phyloP scores from a whole-genome alignment of 345 rosid species.

The Bretschneidera sinensis region DNA sequence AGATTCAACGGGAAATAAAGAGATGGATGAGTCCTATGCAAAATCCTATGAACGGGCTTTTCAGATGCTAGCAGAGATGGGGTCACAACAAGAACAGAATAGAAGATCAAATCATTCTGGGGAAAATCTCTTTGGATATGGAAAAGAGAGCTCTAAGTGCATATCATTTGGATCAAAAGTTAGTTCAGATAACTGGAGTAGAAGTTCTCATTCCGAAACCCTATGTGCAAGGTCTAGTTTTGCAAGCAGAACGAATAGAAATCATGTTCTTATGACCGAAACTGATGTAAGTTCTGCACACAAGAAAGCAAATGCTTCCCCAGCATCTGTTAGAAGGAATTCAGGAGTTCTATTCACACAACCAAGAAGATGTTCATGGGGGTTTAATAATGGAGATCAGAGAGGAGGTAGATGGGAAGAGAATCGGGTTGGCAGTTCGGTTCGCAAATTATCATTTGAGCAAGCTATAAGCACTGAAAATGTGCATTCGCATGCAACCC shows the following conservation, averaged over 20 bases:
- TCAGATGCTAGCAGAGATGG: constrained; percentile 43
- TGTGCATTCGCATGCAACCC: constrained; percentile 2
- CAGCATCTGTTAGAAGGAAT: constrained; percentile 23
- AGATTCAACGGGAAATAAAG: constrained; percentile 28
- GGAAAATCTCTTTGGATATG: constrained; percentile 12
- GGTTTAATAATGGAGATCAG: constrained; percentile 10
- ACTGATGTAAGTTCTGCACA: neutral
- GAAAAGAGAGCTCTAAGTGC: constrained; percentile 13
- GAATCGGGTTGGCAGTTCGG: constrained; percentile 18
- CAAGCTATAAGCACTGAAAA: constrained; percentile 1
- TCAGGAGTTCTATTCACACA: constrained; percentile 21
- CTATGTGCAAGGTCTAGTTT: neutral
- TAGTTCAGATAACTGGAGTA: constrained; percentile 15
- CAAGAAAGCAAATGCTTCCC: constrained; percentile 15
- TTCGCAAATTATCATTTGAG: constrained; percentile 27
- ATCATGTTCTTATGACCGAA: neutral
- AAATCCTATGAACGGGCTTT: constrained; percentile 65
- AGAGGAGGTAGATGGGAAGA: constrained; percentile 25
- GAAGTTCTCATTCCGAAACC: constrained; percentile 20
- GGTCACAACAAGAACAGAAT: constrained; percentile 18
- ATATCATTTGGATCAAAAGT: constrained; percentile 11
- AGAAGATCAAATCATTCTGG: neutral
- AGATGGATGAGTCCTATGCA: constrained; percentile 53
- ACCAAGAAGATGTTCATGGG: constrained; percentile 22
- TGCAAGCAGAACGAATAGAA: constrained; percentile 20